Conservation (phyloP, 116 monocot genomes). For the Cymodocea nodosa region DNA sequence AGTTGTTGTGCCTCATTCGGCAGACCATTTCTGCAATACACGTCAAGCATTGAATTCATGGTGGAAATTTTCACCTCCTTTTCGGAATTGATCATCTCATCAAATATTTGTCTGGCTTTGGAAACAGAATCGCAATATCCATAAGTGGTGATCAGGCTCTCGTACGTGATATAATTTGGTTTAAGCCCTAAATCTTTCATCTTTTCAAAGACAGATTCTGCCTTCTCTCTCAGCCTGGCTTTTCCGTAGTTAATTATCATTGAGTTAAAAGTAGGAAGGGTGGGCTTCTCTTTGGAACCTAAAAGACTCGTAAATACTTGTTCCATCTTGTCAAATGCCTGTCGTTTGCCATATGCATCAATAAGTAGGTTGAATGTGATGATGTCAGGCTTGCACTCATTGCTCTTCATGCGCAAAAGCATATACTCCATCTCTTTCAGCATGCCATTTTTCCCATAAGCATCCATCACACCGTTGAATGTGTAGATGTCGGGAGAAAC, state of each 20-base stretch:
- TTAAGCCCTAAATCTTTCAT: slow-evolving; percentile 58
- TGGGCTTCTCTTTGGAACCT: slow-evolving; percentile 75
- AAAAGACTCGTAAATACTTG: slow-evolving; percentile 87
- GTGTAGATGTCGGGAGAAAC: slow-evolving; percentile 70
- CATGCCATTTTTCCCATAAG: slow-evolving; percentile 85
- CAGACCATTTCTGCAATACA: slow-evolving; percentile 69
- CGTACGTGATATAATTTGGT: slow-evolving; percentile 66
- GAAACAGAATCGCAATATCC: slow-evolving; percentile 81
- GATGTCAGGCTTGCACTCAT: slow-evolving; percentile 52
- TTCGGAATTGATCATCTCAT: slow-evolving; percentile 41
- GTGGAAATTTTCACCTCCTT: slow-evolving; percentile 57
- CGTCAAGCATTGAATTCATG: slow-evolving; percentile 88
- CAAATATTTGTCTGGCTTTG: slow-evolving; percentile 69
- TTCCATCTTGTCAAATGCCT: slow-evolving; percentile 89
- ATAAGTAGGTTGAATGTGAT: slow-evolving; percentile 92
- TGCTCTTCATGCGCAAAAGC: slow-evolving; percentile 67
- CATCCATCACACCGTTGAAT: slow-evolving; percentile 92
- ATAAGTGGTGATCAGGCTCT: slow-evolving; percentile 63
- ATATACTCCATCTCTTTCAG: slow-evolving; percentile 76
- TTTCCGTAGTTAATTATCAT: slow-evolving; percentile 93
- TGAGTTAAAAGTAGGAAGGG: slow-evolving; percentile 76
- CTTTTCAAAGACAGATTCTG: slow-evolving; percentile 44
- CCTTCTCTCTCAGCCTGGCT: slow-evolving; percentile 70
- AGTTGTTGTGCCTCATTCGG: slow-evolving; percentile 59
- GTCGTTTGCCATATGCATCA: slow-evolving; percentile 78